Percentiles rank a stretch among this genome's conserved stretches.
phyloP scores from a whole-genome alignment of 1,284 basidiomycete genomes.

The Pseudozyma flocculosa region DNA sequence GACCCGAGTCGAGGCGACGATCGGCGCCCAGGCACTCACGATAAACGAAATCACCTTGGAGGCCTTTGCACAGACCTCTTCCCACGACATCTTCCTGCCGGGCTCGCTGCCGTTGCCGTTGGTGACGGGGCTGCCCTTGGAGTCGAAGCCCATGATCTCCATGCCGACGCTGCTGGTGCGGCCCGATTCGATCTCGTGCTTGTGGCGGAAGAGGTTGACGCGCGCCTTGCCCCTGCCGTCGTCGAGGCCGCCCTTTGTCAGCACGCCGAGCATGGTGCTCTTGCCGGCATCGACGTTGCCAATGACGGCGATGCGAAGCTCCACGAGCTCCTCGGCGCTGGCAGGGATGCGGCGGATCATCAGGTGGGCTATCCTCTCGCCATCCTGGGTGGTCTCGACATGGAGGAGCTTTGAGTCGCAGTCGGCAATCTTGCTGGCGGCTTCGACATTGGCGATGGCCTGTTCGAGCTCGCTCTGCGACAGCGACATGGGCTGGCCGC shows the following conservation, averaged over 20 bases:
- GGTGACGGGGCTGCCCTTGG: conserved; percentile 39
- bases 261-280: conserved; percentile 84
- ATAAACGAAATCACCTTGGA: conserved; percentile 95
- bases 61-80: conserved; percentile 86
- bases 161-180: conserved; percentile 92
- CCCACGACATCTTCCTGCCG: conserved; percentile 66
- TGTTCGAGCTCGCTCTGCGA: conserved; percentile 31
- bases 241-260: conserved; percentile 75
- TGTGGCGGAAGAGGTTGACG: conserved; percentile 89
- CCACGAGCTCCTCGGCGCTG: conserved; percentile 61
- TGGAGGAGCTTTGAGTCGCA: conserved; percentile 32
- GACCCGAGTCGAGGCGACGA: too few species aligned
- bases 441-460: conserved; percentile 28
- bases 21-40: conserved; percentile 61
- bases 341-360: conserved; percentile 43
- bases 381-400: conserved; percentile 13
- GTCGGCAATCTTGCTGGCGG: conserved; percentile 30
- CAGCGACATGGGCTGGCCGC: conserved; percentile 6
- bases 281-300: conserved; percentile 87
- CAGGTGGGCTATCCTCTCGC: conserved; percentile 21
- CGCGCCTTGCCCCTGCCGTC: conserved; percentile 92
- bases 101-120: conserved; percentile 27
- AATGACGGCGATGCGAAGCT: conserved; percentile 91
- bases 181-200: conserved; percentile 95
- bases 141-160: conserved; percentile 68